Base-by-base conservation (phyloP, 1,139 yeast species). In the Taiozyma sp. region DNA sequence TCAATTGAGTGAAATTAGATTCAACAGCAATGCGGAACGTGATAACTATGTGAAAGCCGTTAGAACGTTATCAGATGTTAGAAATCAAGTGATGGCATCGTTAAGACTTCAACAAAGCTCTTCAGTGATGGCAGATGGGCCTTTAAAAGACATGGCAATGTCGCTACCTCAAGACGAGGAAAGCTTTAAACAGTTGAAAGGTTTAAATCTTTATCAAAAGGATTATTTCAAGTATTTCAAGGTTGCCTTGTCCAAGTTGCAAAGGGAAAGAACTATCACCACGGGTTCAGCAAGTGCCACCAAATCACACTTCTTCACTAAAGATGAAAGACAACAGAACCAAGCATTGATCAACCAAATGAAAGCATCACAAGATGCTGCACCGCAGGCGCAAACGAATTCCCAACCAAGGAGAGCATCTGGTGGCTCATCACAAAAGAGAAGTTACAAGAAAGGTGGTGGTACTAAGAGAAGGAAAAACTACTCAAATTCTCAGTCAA, bases 121-220 rank as follows among this genome's bases (percentile, higher is more conserved):
- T 1, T 68, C 73, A 19, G 71, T 82, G 45, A 67, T 83, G 4
- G 68, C 77, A 1, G 83, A 81, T 53, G 66, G 64, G 0, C 69
- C 82, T 0, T 62, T 85, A 47, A 74, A 73, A 55, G 81, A 79
- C 48, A 74, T 84, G 76, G 82, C 88, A 0, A 62, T 66, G 21
- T 69, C 68, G 44, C 65, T 85, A 35, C 91, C 91, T 0, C 71
- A 75, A 2, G 75, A 75, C 16, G 76, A 76, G 50, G 65, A 62
- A n/a, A 87, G 78, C 46, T 84, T 74, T 63, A 65, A 70, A 8
- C 67, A 66, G 47, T 61, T 81, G 34, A 65, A 66, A 3, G 80
- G 73, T 11, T 68, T 77, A 19, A 64, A 66, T 14, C 66, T 66
- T 41, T 72, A 66, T 11, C 81, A 79, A 51, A 59, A 64, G 41